These are phyloP conservation scores for Rhodotorula sphaerocarpa DNA, from an alignment of 768 basidiomycete species.

Conservation along the genomic window DNA sequence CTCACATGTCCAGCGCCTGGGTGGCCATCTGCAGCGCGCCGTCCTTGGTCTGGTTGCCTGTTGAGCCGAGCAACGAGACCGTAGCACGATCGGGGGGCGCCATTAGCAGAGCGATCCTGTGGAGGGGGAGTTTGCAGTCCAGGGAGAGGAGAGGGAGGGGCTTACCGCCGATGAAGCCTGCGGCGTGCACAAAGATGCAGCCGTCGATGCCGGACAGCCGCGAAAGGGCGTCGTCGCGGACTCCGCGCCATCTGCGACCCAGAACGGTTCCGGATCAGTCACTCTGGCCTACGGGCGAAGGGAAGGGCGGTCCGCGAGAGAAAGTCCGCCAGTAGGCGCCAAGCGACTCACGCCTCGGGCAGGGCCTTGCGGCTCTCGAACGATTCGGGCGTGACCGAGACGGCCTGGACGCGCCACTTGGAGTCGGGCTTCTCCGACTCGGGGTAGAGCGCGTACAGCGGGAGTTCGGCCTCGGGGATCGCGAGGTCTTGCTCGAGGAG, in stretches of 20 bases:
- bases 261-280: too few relatives aligned
- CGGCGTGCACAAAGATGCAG: constrained; percentile 87
- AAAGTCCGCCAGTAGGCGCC: too few relatives aligned
- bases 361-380: constrained; percentile 86
- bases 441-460: constrained; percentile 81
- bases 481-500: constrained; percentile 62
- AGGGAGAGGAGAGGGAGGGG: constrained; percentile 35
- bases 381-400: constrained; percentile 69
- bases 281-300: too few relatives aligned
- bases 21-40: constrained; percentile 74
- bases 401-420: constrained; percentile 85
- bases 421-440: constrained; percentile 48
- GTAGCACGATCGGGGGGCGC: too few relatives aligned
- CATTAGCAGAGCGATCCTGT: too few relatives aligned
- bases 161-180: constrained; percentile 88
- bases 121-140: constrained; percentile 3
- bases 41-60: constrained; percentile 81
- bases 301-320: too few relatives aligned
- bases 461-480: constrained; percentile 50
- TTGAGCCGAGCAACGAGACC: neutral
- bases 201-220: constrained; percentile 65
- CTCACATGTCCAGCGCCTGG: constrained; percentile 52
- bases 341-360: constrained; percentile 57
- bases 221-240: constrained; percentile 74
- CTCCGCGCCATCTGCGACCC: constrained; percentile 65